A percentile compares a stretch with the other conserved stretches of the same genome.
These are phyloP conservation scores for Symbiodinium pilosum DNA, from an alignment of 73 alveolate genomes.

Conservation along the genomic window DNA sequence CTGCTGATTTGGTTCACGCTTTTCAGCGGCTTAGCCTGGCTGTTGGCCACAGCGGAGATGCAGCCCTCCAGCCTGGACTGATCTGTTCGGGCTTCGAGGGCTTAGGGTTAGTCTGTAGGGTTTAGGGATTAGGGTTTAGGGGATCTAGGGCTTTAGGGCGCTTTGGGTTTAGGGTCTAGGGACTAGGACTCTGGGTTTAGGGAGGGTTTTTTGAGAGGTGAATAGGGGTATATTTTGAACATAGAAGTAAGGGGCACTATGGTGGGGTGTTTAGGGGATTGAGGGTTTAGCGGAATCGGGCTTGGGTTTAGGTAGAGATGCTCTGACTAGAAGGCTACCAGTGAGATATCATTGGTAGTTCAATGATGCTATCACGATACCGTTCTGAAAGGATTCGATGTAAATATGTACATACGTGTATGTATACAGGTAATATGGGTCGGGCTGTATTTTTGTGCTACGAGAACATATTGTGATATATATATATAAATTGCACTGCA, in stretches of 20 bases:
- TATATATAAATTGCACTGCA: no score
- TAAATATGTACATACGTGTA: no score
- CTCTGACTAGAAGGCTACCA: no score
- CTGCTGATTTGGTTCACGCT: background rate
- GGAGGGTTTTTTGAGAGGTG: no score
- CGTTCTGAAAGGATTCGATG: no score
- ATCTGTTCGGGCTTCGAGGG: background rate
- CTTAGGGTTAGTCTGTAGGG: background rate
- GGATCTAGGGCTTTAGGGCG: background rate
- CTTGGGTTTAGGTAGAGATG: background rate
- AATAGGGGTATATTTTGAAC: no score
- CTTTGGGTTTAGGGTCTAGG: background rate
- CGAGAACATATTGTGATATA: no score
- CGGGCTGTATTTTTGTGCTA: no score
- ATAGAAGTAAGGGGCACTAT: background rate
- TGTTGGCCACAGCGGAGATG: slow-evolving; percentile 1
- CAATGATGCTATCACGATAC: no score
- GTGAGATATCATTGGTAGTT: no score
- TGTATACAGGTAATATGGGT: no score
- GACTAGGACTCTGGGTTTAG: background rate
- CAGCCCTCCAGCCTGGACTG: background rate
- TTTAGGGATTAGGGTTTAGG: background rate
- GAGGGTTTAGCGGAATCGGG: background rate
- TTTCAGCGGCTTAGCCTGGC: background rate
- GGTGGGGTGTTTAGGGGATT: background rate